phyloP scores from a whole-genome alignment of 352 stramenopile genomes.

The Phytophthora palmivora region DNA sequence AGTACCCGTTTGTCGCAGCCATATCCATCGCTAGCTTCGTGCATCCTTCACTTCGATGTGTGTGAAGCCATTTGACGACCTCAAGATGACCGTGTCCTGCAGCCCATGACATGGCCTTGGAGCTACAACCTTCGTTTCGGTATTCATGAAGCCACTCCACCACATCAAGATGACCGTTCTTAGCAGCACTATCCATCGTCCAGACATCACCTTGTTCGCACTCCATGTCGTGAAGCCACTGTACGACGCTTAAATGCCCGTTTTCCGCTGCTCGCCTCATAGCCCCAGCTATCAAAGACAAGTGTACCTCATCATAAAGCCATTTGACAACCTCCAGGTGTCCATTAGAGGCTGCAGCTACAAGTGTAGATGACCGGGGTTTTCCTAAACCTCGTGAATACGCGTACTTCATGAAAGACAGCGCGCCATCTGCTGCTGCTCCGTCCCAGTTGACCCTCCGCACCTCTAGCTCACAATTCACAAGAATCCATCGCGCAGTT shows the following conservation, averaged over 20 bases:
- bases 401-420: slow-evolving; percentile 35
- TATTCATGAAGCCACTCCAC: slow-evolving; percentile 36
- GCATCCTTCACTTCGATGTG: slow-evolving; percentile 27
- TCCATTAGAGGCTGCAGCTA: slow-evolving; percentile 31
- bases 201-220: slow-evolving; percentile 16
- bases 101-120: slow-evolving; percentile 29
- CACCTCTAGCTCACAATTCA: slow-evolving; percentile 19
- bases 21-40: slow-evolving; percentile 23
- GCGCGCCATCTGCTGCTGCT: slow-evolving; percentile 15
- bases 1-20: slow-evolving; percentile 13
- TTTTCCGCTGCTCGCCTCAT: slow-evolving; percentile 34
- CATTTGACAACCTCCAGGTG: slow-evolving; percentile 31
- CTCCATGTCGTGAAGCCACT: slow-evolving; percentile 27
- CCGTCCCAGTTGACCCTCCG: slow-evolving; percentile 22
- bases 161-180: slow-evolving; percentile 22
- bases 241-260: slow-evolving; percentile 20
- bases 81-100: slow-evolving; percentile 29
- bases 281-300: slow-evolving; percentile 18
- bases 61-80: slow-evolving; percentile 32
- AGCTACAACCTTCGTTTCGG: slow-evolving; percentile 30
- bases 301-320: slow-evolving; percentile 17
- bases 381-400: slow-evolving; percentile 14
- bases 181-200: slow-evolving; percentile 25
- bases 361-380: slow-evolving; percentile 4
- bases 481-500: slow-evolving; percentile 28